Evolutionary conservation across 768 basidiomycete species (phyloP), one percentile per base, ranked within the genome.

Genomic region (Lactifluus pinguis): DNA sequence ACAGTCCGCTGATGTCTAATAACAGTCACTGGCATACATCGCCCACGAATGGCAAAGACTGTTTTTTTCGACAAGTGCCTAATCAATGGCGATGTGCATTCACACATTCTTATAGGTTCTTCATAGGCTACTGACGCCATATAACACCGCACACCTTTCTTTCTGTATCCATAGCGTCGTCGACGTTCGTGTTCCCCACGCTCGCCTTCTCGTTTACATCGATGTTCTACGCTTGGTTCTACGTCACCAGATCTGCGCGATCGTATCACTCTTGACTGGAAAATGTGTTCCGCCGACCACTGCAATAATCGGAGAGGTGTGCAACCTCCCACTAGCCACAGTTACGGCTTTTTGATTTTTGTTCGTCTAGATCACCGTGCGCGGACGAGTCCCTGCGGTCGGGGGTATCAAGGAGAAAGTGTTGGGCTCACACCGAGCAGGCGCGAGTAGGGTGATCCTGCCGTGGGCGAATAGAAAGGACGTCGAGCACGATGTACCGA

Each of bases 371-470:
- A 87, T 95, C 55, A 95, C 93, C 0, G 78, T 93, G 1, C 82
- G 91, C 2, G 89, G 91, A 15, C 83, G 83, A 8, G 85, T 92
- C 39, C 87, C 85, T 0, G 83, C 92, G 5, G 89, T 95, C 2
- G 92, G 92, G 4, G 92, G 25, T 25, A 89, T 95, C 72, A 92
- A 93, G 69, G 93, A 94, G 77, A 92, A 92, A 70, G 83, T 95
- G 1, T 80, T 95, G 15, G 92, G 92, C 17, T 93, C 93, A 0
- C 92, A 95, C 71, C 84, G 93, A 7, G 91, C 91, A 2, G 83
- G 87, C 41, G 83, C 94, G 48, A 85, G 79, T 51, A 93, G 86
- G 69, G 82, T 95, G 41, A 86, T 97, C 57, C 76, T 97, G 6
- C 93, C 94, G 0, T 84, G 80, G 76, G 83, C 84, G 32, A 97